These are phyloP conservation scores for Pyrenophora teres DNA, from an alignment of 2,329 filamentous ascomycete species.

Conservation along the genomic window DNA sequence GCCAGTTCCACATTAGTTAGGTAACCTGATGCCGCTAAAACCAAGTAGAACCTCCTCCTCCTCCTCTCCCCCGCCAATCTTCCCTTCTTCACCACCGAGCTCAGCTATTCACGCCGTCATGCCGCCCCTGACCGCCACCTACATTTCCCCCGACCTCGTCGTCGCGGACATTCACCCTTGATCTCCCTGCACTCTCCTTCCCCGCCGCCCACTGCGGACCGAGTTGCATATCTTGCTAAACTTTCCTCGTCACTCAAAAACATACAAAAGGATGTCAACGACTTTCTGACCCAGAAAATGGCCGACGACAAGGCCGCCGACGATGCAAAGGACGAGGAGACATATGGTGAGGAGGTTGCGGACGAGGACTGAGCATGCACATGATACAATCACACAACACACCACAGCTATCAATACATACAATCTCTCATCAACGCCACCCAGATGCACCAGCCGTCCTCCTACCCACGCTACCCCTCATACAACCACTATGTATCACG, in stretches of 20 bases:
- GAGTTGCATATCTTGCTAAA: conserved; percentile 62
- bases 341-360: conserved; percentile 82
- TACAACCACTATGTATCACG: conserved; percentile 58
- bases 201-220: conserved; percentile 51
- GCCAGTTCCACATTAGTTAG: background rate
- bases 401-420: background rate
- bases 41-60: background rate
- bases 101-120: conserved; percentile 18
- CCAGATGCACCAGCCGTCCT: conserved; percentile 2
- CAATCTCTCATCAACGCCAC: conserved; percentile 5
- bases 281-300: conserved; percentile 74
- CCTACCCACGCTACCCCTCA: conserved; percentile 40
- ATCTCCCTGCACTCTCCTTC: conserved; percentile 28
- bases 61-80: conserved; percentile 1
- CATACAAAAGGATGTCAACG: conserved; percentile 71
- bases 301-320: conserved; percentile 65
- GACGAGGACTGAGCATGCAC: conserved; percentile 60
- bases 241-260: conserved; percentile 62
- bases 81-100: background rate
- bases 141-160: conserved; percentile 55
- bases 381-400: background rate
- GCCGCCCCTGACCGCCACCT: conserved; percentile 55
- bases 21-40: conserved; percentile 2
- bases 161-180: conserved; percentile 35
- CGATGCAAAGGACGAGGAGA: conserved; percentile 62